Evolutionary conservation across 306 rosid species (phyloP).

Genomic region (Carpinus viminea): DNA sequence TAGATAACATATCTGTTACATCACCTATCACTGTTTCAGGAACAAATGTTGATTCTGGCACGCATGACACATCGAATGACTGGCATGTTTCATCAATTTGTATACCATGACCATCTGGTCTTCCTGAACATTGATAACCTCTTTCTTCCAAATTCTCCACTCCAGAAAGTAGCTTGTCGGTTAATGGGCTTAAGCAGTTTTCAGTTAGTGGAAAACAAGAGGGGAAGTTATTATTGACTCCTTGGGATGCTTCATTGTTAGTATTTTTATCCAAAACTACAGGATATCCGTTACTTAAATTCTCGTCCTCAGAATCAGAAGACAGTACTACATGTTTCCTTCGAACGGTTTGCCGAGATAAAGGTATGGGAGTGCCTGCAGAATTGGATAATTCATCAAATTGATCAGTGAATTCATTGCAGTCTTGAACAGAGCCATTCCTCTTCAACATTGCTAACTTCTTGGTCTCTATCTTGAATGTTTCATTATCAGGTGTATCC

Average conservation of each 20-base stretch:
- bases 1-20: conserved; percentile 41
- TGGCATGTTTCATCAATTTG: conserved; percentile 41
- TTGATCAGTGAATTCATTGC: conserved; percentile 45
- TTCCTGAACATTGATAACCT: conserved; percentile 36
- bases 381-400: conserved; percentile 50
- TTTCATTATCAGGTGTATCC: conserved; percentile 27
- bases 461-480: conserved; percentile 43
- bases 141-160: conserved; percentile 35
- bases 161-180: conserved; percentile 35
- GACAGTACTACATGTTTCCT: conserved; percentile 54
- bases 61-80: conserved; percentile 51
- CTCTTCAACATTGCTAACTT: conserved; percentile 53
- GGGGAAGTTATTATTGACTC: conserved; percentile 30
- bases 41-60: conserved; percentile 62
- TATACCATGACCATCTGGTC: conserved; percentile 36
- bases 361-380: conserved; percentile 42
- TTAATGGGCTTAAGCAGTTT: conserved; percentile 27
- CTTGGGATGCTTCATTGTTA: conserved; percentile 33
- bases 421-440: conserved; percentile 57
- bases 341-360: conserved; percentile 35
- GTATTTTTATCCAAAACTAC: conserved; percentile 28
- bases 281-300: conserved; percentile 28
- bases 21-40: conserved; percentile 54
- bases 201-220: conserved; percentile 30
- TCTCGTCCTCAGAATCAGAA: conserved; percentile 64